These are phyloP conservation scores for Paratinospora sagittata DNA, from an alignment of 164 flowering plant genomes.

Conservation along the genomic window DNA sequence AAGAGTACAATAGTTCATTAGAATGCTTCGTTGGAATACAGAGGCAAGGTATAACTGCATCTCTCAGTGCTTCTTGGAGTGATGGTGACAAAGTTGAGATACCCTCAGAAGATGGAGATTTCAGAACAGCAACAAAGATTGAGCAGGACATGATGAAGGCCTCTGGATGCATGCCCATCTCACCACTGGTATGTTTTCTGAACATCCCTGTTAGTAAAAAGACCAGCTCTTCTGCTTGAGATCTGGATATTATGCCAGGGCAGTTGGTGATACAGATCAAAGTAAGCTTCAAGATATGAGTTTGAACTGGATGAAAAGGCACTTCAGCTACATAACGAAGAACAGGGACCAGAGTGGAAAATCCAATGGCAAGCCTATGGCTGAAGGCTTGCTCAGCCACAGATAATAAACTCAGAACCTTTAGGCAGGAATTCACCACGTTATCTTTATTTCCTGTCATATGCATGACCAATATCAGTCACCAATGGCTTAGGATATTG, in stretches of 20 bases:
- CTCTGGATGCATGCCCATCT: conserved; percentile 62
- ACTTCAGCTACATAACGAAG: conserved; percentile 59
- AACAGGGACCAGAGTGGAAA: conserved; percentile 66
- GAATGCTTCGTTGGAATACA: conserved; percentile 25
- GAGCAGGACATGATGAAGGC: conserved; percentile 60
- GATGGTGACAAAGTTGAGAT: conserved; percentile 29
- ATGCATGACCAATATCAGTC: not conserved
- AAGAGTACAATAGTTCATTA: conserved; percentile 49
- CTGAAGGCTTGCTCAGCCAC: conserved; percentile 56
- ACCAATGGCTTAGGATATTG: not conserved
- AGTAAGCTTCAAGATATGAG: conserved; percentile 56
- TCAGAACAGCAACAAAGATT: conserved; percentile 52
- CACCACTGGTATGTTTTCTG: conserved; percentile 50
- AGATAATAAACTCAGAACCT: conserved; percentile 66
- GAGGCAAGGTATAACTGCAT: conserved; percentile 52
- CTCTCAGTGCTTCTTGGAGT: conserved; percentile 44
- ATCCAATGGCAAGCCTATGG: conserved; percentile 75
- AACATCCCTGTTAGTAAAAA: conserved; percentile 55
- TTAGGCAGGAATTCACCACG: conserved; percentile 56
- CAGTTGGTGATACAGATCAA: conserved; percentile 47
- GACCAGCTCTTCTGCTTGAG: conserved; percentile 57
- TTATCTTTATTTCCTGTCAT: conserved; percentile 62
- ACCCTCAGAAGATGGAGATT: conserved; percentile 45
- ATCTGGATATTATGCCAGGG: conserved; percentile 65
- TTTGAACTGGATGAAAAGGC: conserved; percentile 83